A percentile compares a stretch with the other conserved stretches of the same genome.
phyloP scores from a whole-genome alignment of 2,329 filamentous ascomycete genomes.

The Simplicillium aogashimaense region DNA sequence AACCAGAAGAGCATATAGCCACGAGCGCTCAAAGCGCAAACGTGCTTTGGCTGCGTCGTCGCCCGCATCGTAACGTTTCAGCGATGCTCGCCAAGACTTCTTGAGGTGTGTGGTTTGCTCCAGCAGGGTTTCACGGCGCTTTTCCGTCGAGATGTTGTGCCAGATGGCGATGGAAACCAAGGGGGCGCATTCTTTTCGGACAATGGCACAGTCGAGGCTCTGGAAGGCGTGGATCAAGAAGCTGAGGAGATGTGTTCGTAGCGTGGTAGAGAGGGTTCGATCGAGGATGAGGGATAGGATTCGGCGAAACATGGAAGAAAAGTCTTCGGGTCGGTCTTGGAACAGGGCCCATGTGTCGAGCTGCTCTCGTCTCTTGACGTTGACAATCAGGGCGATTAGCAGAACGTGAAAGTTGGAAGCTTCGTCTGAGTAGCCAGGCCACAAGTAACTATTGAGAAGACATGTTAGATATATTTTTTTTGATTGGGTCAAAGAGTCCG shows the following conservation, averaged over 20 bases:
- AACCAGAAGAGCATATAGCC: constrained; percentile 79
- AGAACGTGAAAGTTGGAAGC: constrained; percentile 88
- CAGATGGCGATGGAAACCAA: constrained; percentile 91
- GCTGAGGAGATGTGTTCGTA: constrained; percentile 74
- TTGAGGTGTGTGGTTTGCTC: constrained; percentile 64
- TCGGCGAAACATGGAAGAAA: constrained; percentile 82
- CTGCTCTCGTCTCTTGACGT: constrained; percentile 79
- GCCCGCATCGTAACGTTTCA: constrained; percentile 77
- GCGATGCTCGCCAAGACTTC: constrained; percentile 84
- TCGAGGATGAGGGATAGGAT: constrained; percentile 81
- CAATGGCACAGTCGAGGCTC: constrained; percentile 77
- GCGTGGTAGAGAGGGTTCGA: constrained; percentile 49
- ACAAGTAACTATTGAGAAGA: constrained; percentile 59
- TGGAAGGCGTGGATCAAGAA: constrained; percentile 92
- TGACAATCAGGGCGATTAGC: constrained; percentile 74
- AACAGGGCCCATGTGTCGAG: constrained; percentile 85
- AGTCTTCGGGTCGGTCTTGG: constrained; percentile 65
- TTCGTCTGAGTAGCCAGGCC: constrained; percentile 85
- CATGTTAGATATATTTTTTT: constrained; percentile 12
- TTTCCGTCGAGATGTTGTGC: constrained; percentile 81
- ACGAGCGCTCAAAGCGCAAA: constrained; percentile 83
- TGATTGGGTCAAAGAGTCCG: background rate
- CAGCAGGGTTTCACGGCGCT: constrained; percentile 61
- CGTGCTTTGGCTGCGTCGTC: constrained; percentile 71
- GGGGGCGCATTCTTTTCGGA: constrained; percentile 93